phyloP scores from a whole-genome alignment of 768 basidiomycete genomes.

The Paxillus ammoniavirescens region DNA sequence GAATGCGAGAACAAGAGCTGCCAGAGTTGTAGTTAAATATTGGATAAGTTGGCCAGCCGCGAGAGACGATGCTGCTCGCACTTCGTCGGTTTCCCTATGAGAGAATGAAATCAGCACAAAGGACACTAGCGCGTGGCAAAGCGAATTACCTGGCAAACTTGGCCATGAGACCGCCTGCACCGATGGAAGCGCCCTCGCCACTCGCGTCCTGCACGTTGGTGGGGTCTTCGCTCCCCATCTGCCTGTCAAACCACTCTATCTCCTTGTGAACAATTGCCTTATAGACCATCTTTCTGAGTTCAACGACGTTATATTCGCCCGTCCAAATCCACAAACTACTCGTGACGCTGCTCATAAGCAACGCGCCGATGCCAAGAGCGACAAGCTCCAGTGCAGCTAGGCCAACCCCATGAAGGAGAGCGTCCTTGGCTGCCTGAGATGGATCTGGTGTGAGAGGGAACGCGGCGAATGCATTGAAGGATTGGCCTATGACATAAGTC shows the following conservation, averaged over 20 bases:
- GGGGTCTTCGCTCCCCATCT: conserved; percentile 59
- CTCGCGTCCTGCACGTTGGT: conserved; percentile 32
- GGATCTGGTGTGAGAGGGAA: conserved; percentile 48
- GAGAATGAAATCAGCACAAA: conserved; percentile 9
- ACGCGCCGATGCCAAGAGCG: conserved; percentile 60
- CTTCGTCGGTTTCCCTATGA: conserved; percentile 89
- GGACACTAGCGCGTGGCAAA: not conserved
- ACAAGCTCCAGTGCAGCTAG: conserved; percentile 64
- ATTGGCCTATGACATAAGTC: conserved; percentile 77
- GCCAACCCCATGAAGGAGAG: conserved; percentile 56
- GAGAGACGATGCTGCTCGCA: conserved; percentile 80
- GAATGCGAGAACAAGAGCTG: conserved; percentile 83
- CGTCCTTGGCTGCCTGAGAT: conserved; percentile 42
- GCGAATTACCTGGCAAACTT: conserved; percentile 74
- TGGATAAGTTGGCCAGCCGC: conserved; percentile 78
- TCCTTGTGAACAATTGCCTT: conserved; percentile 61
- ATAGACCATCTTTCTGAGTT: conserved; percentile 69
- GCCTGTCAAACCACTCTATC: conserved; percentile 90
- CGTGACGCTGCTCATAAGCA: conserved; percentile 72
- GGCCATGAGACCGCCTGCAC: conserved; percentile 91
- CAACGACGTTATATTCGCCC: conserved; percentile 76
- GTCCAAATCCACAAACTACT: conserved; percentile 84
- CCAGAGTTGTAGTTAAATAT: conserved; percentile 74
- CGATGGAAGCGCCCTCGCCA: conserved; percentile 52
- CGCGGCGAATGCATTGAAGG: conserved; percentile 68